Base-by-base conservation (phyloP, 2,329 filamentous ascomycete species). In the Rhexocercosporidium sp. region DNA sequence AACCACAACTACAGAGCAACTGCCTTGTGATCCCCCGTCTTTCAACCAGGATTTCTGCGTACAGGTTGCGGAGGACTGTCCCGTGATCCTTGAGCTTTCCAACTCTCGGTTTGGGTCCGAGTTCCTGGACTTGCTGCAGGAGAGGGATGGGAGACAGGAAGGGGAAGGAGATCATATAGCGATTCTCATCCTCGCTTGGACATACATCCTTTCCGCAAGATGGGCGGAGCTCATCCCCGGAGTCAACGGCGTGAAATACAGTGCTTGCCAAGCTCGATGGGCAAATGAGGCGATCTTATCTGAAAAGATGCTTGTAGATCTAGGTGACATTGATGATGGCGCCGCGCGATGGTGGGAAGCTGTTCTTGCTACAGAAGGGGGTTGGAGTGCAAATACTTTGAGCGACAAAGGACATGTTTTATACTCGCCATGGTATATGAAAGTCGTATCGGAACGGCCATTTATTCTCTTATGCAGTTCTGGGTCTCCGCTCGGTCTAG, bases 181-280 rank as follows among this genome's bases (percentile, higher is more conserved):
- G 49, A 31, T 77, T 18, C 71, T 77, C 8, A 66, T 77, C 61
- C 69, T 76, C 57, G 73, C 74, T 18, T 76, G 75, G 74, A 69
- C 74, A 8, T 76, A 78, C 56, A 71, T 76, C 29, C 75, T 78
- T 46, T 76, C 76, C 22, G 74, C 76, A 41, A 66, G 73, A 68
- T 78, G 75, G 75, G 74, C 75, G 5, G 75, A 77, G 66, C 65
- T 77, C 57, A 74, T 78, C 46, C 73, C 74, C 20, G 72, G 68
- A 39, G 73, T 72, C 25, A 56, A 54, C 66, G 65, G 64, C 0
- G 68, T 69, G 49, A 57, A 66, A 57, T 75, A 73, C 62, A 70
- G 53, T 56, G 65, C 66, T 65, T 69, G 12, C 27, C 51, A 70
- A 54, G 70, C 68, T 27, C 63, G 65, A 53, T 73, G 65, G 71